Evolutionary conservation across 139 green algal species (phyloP), one percentile per base, ranked within the genome.

Genomic region (Diplosphaera chodatii): DNA sequence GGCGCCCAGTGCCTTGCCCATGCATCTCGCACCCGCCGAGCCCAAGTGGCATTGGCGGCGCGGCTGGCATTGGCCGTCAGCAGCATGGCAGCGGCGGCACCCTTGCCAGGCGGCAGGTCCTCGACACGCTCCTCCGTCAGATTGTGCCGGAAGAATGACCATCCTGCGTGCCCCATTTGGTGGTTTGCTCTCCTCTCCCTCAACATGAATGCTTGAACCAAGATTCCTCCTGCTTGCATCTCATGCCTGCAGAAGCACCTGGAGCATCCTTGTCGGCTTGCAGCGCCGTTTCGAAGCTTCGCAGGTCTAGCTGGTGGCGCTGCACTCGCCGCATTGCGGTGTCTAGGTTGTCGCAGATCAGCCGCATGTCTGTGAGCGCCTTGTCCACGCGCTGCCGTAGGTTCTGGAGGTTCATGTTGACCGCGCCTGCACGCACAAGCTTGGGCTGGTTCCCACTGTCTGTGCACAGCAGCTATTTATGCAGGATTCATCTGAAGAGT

Each of bases 321-420:
- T 18, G 8, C 10, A 59, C 48, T 10, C 48, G 48, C 16, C 25
- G 16, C 48, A n/a, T 21, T 3, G 48, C 48, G 10, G 48, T 59
- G 13, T 25, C 48, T 18, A 59, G 48, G 48, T 59, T 65, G 27
- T 4, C 59, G 5, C 59, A 33, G 27, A 31, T 32, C 25, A 65
- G 59, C 25, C 21, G n/a, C 27, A 32, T 32, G n/a, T 31, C 59
- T n/a, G 23, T 15, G 5, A 32, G 59, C n/a, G 59, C 59, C 27
- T 22, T 65, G 59, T 32, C 27, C 27, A 33, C 59, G 5, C 59
- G 59, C 59, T 3, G 21, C 59, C 56, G 56, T 32, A 69, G 70
- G 13, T 37, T 29, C 33, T 75, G 33, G n/a, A 63, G 70, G 28
- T 75, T 40, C 27, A 69, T 25, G 25, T 32, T 16, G 13, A 63